A percentile compares a stretch with the other conserved stretches of the same genome.
Conservation (phyloP, 441 rosid genomes). For the Adansonia madagascariensis region DNA sequence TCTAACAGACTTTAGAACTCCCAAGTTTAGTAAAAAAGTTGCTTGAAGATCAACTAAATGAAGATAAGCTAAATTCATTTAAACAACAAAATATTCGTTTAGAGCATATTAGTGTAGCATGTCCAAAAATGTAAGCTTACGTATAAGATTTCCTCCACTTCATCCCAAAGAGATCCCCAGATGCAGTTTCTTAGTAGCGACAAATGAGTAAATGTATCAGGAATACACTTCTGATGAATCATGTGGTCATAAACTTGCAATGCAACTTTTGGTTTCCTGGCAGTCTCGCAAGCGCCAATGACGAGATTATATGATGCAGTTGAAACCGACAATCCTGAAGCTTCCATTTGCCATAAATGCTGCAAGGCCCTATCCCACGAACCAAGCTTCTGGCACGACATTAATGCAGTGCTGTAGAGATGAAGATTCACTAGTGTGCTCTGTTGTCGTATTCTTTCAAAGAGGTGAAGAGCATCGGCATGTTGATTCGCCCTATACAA, state of each 20-base stretch:
- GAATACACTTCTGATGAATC: conserved; percentile 51
- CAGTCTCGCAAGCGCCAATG: conserved; percentile 68
- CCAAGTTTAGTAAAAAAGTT: neutral
- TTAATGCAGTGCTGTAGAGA: conserved; percentile 59
- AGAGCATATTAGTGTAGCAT: conserved; percentile 3
- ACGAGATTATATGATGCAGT: conserved; percentile 69
- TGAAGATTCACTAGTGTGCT: conserved; percentile 49
- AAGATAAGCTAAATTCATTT: conserved; percentile 17
- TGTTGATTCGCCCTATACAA: conserved; percentile 53
- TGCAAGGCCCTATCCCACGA: conserved; percentile 79
- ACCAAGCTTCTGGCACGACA: conserved; percentile 82
- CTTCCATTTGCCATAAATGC: conserved; percentile 75
- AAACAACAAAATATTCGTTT: neutral
- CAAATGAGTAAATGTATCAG: conserved; percentile 70
- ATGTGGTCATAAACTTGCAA: conserved; percentile 72
- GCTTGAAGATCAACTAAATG: neutral
- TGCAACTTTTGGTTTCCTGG: conserved; percentile 70
- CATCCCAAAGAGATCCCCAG: conserved; percentile 81
- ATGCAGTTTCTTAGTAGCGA: conserved; percentile 70
- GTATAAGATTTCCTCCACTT: conserved; percentile 64
- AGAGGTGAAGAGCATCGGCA: conserved; percentile 54
- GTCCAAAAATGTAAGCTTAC: conserved; percentile 38
- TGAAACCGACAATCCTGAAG: conserved; percentile 50
- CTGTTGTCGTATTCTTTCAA: conserved; percentile 51
- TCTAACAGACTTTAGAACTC: neutral